Evolutionary conservation across 306 rosid species (phyloP), one percentile per base, ranked within the genome.

Genomic region (Corylus americana): DNA sequence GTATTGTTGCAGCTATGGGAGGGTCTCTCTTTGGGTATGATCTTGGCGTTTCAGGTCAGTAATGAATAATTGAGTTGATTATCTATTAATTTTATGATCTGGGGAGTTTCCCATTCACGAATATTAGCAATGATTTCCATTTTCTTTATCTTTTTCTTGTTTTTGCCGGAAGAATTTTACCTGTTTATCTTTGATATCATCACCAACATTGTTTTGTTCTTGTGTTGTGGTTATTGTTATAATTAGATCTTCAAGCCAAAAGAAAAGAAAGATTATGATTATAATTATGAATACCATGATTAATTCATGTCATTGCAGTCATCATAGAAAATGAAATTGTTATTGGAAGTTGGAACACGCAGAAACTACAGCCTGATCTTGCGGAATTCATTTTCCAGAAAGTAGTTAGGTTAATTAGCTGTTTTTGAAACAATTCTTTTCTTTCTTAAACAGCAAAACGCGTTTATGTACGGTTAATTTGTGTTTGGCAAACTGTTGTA

Each of bases 11-110:
- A 1, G 97, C 96, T 48, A 91, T 94, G 72, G 98, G 98, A 67
- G 98, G 98, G 1, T 90, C 97, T 59, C 87, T 94, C 16, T 90
- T 94, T 72, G 97, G 97, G 49, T 94, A 94, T 85, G 97, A 94
- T 88, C 94, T 90, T 53, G 98, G 98, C 25, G 98, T 94, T 81
- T 94, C 97, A 55, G 98, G 97, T 89, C n/a, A 80, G 83, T 73
- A 61, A 47, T 3, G 73, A 17, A 5, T 53, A 72, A 8, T n/a
- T 51, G 45, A 42, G 7, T 55, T n/a, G 18, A 5, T 22, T 59
- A 8, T 11, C 39, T 59, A 2, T 20, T 29, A 11, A 58, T 59
- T 39, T 39, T 39, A 39, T 4, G 44, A 39, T 39, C 44, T 39
- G 44, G 44, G 44, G n/a, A 14, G 25, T 16, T 42, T 39, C 18